Base-by-base conservation (phyloP, 2,329 filamentous ascomycete species). In the Eutypa lata region DNA sequence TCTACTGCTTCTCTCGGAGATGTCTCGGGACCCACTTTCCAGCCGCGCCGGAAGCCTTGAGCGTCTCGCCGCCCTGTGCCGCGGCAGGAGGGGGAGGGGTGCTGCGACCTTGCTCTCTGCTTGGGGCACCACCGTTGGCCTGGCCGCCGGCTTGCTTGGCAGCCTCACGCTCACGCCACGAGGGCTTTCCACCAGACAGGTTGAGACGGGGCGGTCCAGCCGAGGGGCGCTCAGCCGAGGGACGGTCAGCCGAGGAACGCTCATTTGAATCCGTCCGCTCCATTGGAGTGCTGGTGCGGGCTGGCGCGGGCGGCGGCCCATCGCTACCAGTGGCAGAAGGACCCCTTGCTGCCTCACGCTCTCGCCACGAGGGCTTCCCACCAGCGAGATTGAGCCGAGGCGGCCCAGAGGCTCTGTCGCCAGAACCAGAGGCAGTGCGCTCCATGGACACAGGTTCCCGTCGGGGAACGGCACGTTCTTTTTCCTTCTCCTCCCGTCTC, bases 81-180 rank as follows among this genome's bases (percentile, higher is more conserved):
- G 55, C 43, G 14, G 53, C 46, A 42, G 56, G 46, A 38, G 42
- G 46, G 38, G 42, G 43, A 13, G 48, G 37, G 4, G 51, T 26
- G 26, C n/a, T 16, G 16, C 48, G 47, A 18, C n/a, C 40, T 48
- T 56, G 18, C 52, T 44, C 45, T 16, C 54, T 31, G 28, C 55
- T 47, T 38, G 50, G 24, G 24, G 71, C 68, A 49, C 65, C 58
- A 43, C 62, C 57, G 13, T 63, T 63, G n/a, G 65, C 64, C 14
- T 61, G 65, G 10, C 66, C 65, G 10, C 66, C 62, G 35, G 73
- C 67, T 62, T 64, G 62, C 65, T 65, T 78, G 55, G 76, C 73
- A 48, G 82, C 83, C 71, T 90, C 82, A 64, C 87, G 86, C 31
- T 91, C 88, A 69, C 88, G 85, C 89, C 88, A 91, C 63, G 80